Percentiles rank a stretch among this genome's conserved stretches.
Evolutionary conservation across 768 basidiomycete species (phyloP).

Genomic region (Termitomyces sp.): DNA sequence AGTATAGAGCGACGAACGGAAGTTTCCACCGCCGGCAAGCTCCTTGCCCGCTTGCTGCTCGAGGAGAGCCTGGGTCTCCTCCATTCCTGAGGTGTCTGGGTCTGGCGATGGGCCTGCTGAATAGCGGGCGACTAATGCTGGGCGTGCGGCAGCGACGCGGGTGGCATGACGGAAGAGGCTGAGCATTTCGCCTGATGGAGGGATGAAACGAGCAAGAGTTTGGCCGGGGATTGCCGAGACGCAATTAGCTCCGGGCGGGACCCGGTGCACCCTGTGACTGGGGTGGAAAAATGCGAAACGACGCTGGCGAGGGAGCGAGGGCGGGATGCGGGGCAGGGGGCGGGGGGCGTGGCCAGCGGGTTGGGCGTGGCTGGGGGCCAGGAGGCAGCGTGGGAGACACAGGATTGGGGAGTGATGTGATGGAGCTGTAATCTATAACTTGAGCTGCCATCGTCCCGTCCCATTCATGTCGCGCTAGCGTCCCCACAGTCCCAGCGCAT

Average conservation of each 20-base stretch:
- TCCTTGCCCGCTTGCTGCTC: not conserved
- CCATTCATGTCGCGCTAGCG: slow-evolving; percentile 26
- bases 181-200: slow-evolving; percentile 11
- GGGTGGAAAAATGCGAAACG: slow-evolving; percentile 1
- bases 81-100: not conserved
- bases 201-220: not conserved
- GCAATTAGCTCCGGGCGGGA: slow-evolving; percentile 1
- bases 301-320: not conserved
- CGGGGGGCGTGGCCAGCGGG: not conserved
- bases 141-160: slow-evolving; percentile 1
- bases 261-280: slow-evolving; percentile 14
- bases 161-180: slow-evolving; percentile 11
- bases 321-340: not conserved
- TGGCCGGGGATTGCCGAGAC: slow-evolving; percentile 9
- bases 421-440: slow-evolving; percentile 7
- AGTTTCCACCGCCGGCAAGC: not conserved
- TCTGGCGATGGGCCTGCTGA: not conserved
- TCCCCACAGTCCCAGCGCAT: slow-evolving; percentile 36
- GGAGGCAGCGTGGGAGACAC: not conserved
- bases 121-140: slow-evolving; percentile 3
- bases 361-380: not conserved
- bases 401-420: slow-evolving; percentile 12
- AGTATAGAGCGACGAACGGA: not conserved
- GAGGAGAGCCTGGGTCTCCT: not conserved
- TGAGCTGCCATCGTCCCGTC: slow-evolving; percentile 6